Base-by-base conservation (phyloP, 179 eudicot genomes). In the Drosera spatulata region DNA sequence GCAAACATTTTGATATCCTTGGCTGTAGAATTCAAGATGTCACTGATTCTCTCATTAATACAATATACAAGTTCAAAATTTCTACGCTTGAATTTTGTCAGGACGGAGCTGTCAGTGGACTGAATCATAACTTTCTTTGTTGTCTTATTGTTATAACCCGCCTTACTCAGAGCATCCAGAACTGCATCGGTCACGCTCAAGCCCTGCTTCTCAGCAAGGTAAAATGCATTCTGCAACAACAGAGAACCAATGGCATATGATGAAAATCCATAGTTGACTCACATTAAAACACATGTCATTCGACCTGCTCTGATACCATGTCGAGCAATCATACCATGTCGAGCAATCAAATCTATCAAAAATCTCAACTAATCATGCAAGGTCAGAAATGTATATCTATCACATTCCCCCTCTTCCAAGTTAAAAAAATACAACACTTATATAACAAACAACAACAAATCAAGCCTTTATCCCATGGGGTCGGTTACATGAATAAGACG, bases 61-160 rank as follows among this genome's bases (percentile, higher is more conserved):
- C 70, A 57, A 50, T 93, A 89, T 14, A 85, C 90, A 56, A 78
- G 82, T 67, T 89, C 86, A 44, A 78, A 87, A 5, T 67, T 73
- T 49, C 72, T 71, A 6, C 80, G 77, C 66, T 77, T 80, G 73
- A 93, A 61, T 58, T 76, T 74, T 63, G 52, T 63, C 4, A 93
- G 85, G 61, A 93, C 95, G 1, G 95, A 69, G 63, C 99, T 90
- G 68, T 77, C 71, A 11, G 72, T 61, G 43, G 99, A 93, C 56
- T 74, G 83, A 55, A 93, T 81, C 86, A 86, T 76, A 40, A 89
- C 79, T 61, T 73, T 79, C 68, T 81, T 74, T 45, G 63, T 64
- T 7, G 70, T 73, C 47, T 74, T 71, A 14, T 69, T 71, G 42
- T 44, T 73, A 45, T 74, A 72, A 46, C 84, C 88, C 14, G 80